Conservation (phyloP, 1,139 yeast species). For the Debaryomyces singareniensis region DNA sequence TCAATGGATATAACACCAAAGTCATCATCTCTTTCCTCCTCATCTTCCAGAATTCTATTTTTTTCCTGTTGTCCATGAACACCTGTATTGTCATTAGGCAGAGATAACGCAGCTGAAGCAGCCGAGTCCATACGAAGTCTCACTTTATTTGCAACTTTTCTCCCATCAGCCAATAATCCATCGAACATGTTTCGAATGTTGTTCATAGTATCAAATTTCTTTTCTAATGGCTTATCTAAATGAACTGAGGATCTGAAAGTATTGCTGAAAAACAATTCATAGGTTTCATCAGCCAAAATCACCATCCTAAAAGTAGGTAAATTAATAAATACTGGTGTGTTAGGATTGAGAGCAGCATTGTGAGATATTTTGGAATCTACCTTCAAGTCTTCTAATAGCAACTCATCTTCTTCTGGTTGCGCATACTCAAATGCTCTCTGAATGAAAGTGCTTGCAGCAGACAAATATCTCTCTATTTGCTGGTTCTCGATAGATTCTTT, state of each 20-base stretch:
- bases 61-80: conserved; percentile 19
- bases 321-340: conserved; percentile 66
- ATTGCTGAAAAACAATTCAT: conserved; percentile 71
- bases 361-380: conserved; percentile 38
- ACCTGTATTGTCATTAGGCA: conserved; percentile 13
- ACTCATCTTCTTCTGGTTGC: conserved; percentile 53
- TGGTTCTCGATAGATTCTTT: conserved; percentile 57
- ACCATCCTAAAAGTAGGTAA: conserved; percentile 95
- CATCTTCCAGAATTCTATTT: conserved; percentile 19
- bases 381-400: conserved; percentile 32
- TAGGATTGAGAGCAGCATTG: conserved; percentile 79
- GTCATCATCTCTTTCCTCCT: conserved; percentile 44
- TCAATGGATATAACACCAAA: conserved; percentile 41
- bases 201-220: conserved; percentile 43
- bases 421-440: conserved; percentile 91
- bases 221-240: conserved; percentile 49
- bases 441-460: conserved; percentile 83
- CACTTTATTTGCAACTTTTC: conserved; percentile 83
- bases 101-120: conserved; percentile 21
- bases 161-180: conserved; percentile 86
- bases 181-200: conserved; percentile 85
- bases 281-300: conserved; percentile 85
- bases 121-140: conserved; percentile 78
- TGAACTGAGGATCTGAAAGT: conserved; percentile 65
- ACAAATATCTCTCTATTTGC: conserved; percentile 75